Evolutionary conservation across 1,139 yeast genomes (phyloP).

Genomic region (Diutina sp.): DNA sequence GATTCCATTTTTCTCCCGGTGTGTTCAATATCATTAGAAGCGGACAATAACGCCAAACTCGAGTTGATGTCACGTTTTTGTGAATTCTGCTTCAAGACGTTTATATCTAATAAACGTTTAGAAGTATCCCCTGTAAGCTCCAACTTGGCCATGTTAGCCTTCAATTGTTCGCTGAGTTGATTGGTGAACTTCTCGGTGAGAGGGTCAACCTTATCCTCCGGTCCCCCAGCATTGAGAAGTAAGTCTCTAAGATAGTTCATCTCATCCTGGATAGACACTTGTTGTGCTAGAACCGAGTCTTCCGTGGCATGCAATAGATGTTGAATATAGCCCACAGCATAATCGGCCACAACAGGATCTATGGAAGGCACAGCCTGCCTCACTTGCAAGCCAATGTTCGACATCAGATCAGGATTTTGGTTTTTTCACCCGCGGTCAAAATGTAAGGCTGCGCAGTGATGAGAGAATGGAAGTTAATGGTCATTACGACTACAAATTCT

Average conservation of each 20-base stretch:
- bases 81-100: slow-evolving; percentile 41
- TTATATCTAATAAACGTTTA: slow-evolving; percentile 63
- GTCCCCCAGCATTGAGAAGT: slow-evolving; percentile 73
- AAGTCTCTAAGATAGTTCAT: slow-evolving; percentile 51
- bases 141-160: slow-evolving; percentile 59
- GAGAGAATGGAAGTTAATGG: neutral
- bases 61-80: slow-evolving; percentile 64
- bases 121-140: slow-evolving; percentile 69
- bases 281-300: slow-evolving; percentile 72
- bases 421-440: neutral
- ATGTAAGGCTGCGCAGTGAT: neutral
- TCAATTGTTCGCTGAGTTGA: slow-evolving; percentile 41
- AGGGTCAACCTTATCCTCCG: slow-evolving; percentile 35
- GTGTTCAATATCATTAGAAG: slow-evolving; percentile 76
- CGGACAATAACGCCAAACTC: slow-evolving; percentile 60
- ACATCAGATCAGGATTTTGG: slow-evolving; percentile 18
- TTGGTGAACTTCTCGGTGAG: slow-evolving; percentile 33
- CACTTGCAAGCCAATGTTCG: slow-evolving; percentile 52
- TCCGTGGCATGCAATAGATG: slow-evolving; percentile 65
- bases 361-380: slow-evolving; percentile 81
- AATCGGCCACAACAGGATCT: slow-evolving; percentile 84
- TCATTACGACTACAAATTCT: neutral
- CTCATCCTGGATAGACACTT: slow-evolving; percentile 53
- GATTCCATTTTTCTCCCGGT: slow-evolving; percentile 87
- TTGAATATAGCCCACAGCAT: slow-evolving; percentile 80